Percentiles rank a stretch among this genome's conserved stretches.
Conservation (phyloP, 345 rosid genomes). For the Acer saccharum region DNA sequence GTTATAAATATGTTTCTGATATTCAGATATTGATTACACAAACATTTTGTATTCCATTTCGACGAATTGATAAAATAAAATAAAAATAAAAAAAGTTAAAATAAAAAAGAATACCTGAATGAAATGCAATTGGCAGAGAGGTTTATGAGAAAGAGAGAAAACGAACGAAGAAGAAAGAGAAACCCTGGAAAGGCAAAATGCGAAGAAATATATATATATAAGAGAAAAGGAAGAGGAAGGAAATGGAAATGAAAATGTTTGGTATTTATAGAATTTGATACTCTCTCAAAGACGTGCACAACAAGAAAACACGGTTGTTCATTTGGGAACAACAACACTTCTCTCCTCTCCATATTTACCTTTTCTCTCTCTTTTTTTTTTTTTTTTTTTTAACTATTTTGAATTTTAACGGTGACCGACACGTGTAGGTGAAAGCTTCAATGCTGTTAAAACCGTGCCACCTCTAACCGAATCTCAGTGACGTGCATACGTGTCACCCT, state of each 20-base stretch:
- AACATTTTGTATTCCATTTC: constrained; percentile 15
- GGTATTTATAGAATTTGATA: constrained; percentile 66
- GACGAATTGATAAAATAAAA: not conserved
- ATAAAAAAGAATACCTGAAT: constrained; percentile 20
- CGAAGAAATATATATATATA: not conserved
- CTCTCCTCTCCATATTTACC: not conserved
- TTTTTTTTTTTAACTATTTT: too few relatives aligned
- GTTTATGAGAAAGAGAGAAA: constrained; percentile 4
- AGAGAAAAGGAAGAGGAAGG: constrained; percentile 15
- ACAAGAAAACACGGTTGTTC: constrained; percentile 51
- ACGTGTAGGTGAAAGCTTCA: constrained; percentile 34
- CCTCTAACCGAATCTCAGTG: constrained; percentile 25
- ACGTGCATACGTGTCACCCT: constrained; percentile 45
- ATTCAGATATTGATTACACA: not conserved
- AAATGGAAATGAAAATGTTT: constrained; percentile 21
- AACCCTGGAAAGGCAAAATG: constrained; percentile 28
- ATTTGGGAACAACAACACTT: constrained; percentile 28
- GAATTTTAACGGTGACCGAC: not conserved
- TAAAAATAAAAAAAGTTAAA: too few relatives aligned
- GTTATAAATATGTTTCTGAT: not conserved
- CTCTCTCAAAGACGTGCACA: constrained; percentile 55
- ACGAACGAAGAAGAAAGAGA: not conserved
- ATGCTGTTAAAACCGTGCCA: constrained; percentile 22
- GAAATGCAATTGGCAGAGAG: not conserved
- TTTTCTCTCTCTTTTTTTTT: not conserved